Percentiles rank a stretch among this genome's conserved stretches.
Conservation (phyloP, 306 rosid species). For the Heteromeles arbutifolia region DNA sequence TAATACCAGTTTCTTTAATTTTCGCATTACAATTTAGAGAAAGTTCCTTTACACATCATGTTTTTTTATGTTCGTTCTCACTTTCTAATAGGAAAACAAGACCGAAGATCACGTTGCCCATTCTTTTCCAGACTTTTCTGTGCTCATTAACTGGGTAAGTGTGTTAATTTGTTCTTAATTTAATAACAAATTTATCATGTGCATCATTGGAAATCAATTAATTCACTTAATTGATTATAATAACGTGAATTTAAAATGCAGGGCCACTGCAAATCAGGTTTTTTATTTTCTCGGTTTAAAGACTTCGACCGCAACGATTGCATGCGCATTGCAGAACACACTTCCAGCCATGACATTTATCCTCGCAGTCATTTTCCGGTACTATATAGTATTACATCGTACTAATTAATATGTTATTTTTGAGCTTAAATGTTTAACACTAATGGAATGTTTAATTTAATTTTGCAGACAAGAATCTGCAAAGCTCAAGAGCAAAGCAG, state of each 20-base stretch:
- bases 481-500: slow-evolving; percentile 35
- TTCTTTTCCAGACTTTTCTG: slow-evolving; percentile 44
- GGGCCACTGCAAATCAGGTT: slow-evolving; percentile 68
- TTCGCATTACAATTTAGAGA: too few relatives aligned
- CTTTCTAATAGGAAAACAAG: slow-evolving; percentile 34
- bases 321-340: slow-evolving; percentile 57
- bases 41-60: neutral
- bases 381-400: neutral
- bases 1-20: neutral
- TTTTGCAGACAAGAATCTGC: slow-evolving; percentile 59
- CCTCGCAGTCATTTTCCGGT: slow-evolving; percentile 73
- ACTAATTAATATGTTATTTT: neutral
- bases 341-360: slow-evolving; percentile 89
- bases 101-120: slow-evolving; percentile 56
- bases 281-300: slow-evolving; percentile 60
- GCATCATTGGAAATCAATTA: neutral
- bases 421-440: neutral
- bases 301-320: slow-evolving; percentile 50
- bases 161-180: neutral
- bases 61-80: neutral
- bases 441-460: neutral
- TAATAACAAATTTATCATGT: too few relatives aligned
- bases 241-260: slow-evolving; percentile 26
- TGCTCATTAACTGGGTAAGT: slow-evolving; percentile 80
- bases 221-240: neutral